phyloP scores from a whole-genome alignment of 306 rosid genomes.

The Bauhinia variegata region DNA sequence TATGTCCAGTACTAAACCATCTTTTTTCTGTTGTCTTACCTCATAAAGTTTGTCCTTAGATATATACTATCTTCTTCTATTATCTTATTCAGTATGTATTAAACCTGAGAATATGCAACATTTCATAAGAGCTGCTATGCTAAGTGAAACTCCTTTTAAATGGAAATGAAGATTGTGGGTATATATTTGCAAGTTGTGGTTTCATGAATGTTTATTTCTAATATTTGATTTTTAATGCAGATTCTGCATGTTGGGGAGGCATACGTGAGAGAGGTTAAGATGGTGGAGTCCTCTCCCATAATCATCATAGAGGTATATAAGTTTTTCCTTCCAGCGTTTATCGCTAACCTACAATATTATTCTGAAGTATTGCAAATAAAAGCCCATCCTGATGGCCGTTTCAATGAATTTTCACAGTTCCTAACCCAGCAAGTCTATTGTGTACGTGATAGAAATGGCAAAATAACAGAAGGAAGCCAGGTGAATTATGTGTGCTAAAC shows the following conservation, averaged over 20 bases:
- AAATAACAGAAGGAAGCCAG: conserved; percentile 89
- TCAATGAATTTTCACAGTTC: conserved; percentile 60
- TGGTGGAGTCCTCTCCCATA: conserved; percentile 76
- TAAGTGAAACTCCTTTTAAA: not conserved
- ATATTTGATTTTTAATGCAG: conserved; percentile 49
- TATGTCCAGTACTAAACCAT: too few relatives aligned
- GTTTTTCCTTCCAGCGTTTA: conserved; percentile 8
- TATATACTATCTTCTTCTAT: not conserved
- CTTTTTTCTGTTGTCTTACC: not conserved
- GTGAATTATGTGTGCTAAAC: conserved; percentile 42
- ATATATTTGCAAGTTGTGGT: not conserved
- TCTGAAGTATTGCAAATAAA: conserved; percentile 18
- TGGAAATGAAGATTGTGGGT: not conserved
- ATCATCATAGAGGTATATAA: conserved; percentile 68
- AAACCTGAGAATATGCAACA: conserved; percentile 7
- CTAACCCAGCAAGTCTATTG: conserved; percentile 92
- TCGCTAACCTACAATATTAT: conserved; percentile 12
- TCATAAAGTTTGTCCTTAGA: not conserved
- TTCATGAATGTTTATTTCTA: conserved; percentile 18
- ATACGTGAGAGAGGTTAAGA: conserved; percentile 79
- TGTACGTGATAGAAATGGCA: conserved; percentile 72
- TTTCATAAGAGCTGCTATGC: not conserved
- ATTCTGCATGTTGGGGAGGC: conserved; percentile 84
- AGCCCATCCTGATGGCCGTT: conserved; percentile 25
- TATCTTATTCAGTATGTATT: not conserved